These are phyloP conservation scores for Hydrangea macrophylla DNA, from an alignment of 148 eudicot species.

Conservation along the genomic window DNA sequence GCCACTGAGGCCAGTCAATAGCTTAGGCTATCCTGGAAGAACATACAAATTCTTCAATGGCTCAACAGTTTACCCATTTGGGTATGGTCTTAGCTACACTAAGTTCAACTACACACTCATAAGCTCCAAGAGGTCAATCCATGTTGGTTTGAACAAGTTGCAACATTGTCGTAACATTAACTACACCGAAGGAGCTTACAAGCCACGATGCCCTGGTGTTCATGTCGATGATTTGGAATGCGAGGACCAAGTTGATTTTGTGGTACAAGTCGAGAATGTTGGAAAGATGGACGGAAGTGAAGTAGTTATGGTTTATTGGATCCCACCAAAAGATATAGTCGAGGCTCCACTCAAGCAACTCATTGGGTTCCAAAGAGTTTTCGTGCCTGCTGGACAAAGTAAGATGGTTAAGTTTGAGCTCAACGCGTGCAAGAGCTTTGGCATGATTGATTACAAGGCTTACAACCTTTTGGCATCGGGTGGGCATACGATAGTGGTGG, in stretches of 20 bases:
- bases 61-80: slow-evolving; percentile 48
- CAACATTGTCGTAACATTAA: slow-evolving; percentile 11
- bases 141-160: not conserved
- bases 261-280: slow-evolving; percentile 4
- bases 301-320: slow-evolving; percentile 9
- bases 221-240: slow-evolving; percentile 10
- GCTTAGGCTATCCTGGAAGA: slow-evolving; percentile 51
- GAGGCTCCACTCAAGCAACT: slow-evolving; percentile 14
- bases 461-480: slow-evolving; percentile 15
- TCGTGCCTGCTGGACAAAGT: not conserved
- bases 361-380: slow-evolving; percentile 18
- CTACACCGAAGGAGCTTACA: slow-evolving; percentile 1
- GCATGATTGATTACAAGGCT: slow-evolving; percentile 11
- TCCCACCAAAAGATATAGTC: not conserved
- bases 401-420: slow-evolving; percentile 3
- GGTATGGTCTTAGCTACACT: slow-evolving; percentile 28
- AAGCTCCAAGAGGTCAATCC: not conserved
- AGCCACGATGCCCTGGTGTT: slow-evolving; percentile 8
- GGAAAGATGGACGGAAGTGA: slow-evolving; percentile 14
- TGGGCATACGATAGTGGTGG: slow-evolving; percentile 9
- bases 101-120: slow-evolving; percentile 11
- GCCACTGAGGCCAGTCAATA: slow-evolving; percentile 39
- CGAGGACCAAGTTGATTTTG: not conserved
- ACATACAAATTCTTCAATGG: slow-evolving; percentile 61
- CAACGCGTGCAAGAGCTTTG: slow-evolving; percentile 20